Evolutionary conservation across 192 early-diverging fungal genomes (phyloP), one percentile per base, ranked within the genome.

Genomic region (Chytriomyces sp.): DNA sequence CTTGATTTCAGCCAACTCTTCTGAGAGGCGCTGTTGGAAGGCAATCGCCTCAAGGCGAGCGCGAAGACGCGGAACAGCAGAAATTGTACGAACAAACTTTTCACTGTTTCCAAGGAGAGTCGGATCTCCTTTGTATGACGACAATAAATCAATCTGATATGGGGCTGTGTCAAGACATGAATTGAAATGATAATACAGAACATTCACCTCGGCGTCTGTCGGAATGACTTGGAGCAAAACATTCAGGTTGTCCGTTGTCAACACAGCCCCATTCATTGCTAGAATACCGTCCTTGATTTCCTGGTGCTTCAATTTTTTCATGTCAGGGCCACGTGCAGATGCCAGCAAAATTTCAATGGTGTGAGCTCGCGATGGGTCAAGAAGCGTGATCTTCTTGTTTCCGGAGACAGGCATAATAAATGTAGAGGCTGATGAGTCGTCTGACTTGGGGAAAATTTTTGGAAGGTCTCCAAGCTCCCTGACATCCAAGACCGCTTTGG

Each of bases 1-100:
- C 14, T 73, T 57, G 5, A 85, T 49, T 70, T 86, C 85, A 19
- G 74, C 76, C 12, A 84, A 28, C 70, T 86, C 82, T 44, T 84
- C 72, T 5, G 69, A 54, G 34, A 86, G 80, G 12, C 69, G 52
- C 56, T 73, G 53, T 19, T 77, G 65, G 73, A 80, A 86, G 14
- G 80, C 39, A 72, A 86, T 79, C 58, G 65, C 34, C 12, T 72
- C 75, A 25, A 86, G 52, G 19, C 85, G 61, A 10, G 62, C 36
- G 26, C 33, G 31, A 12, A 86, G 52, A 22, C 82, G 65, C 26
- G 82, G 80, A 37, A 84, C 62, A 26, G 78, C 52, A 41, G 72
- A 70, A 10, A 86, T 66, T n/a, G 70, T 68, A 5, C 54, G 52
- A 41, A 86, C 70, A 62, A 78, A 86, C 54, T 75, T 64, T 56